Conservation (phyloP, 2,329 filamentous ascomycete species). For the Fusarium phyllophilum region DNA sequence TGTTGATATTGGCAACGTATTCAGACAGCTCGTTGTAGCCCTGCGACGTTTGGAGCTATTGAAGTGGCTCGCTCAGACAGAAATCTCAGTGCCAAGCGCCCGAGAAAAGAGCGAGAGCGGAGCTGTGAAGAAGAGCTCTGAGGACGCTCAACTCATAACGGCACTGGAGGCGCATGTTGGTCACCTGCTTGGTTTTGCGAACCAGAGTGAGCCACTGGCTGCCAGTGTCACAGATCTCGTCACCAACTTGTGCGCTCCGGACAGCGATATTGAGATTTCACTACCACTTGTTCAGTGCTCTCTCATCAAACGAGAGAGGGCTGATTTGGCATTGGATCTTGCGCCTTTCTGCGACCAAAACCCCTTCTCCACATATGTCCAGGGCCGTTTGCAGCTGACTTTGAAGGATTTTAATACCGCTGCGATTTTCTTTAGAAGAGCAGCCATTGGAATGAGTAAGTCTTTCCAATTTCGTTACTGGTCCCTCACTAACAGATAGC, state of each 20-base stretch:
- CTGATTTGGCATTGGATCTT: constrained; percentile 69
- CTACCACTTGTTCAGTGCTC: constrained; percentile 70
- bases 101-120: constrained; percentile 51
- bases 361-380: constrained; percentile 80
- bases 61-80: constrained; percentile 72
- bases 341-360: constrained; percentile 65
- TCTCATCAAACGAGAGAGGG: constrained; percentile 66
- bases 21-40: constrained; percentile 73
- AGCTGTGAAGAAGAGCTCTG: constrained; percentile 53
- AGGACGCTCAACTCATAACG: constrained; percentile 63
- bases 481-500: constrained; percentile 41
- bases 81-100: constrained; percentile 61
- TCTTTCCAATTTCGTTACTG: constrained; percentile 31
- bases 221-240: constrained; percentile 74
- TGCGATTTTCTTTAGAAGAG: constrained; percentile 80
- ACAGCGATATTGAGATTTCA: constrained; percentile 73
- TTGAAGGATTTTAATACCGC: constrained; percentile 79
- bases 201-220: constrained; percentile 62
- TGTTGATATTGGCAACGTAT: constrained; percentile 75
- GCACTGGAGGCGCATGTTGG: constrained; percentile 69
- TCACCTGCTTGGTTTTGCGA: constrained; percentile 71
- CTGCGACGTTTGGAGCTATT: constrained; percentile 80
- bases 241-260: constrained; percentile 70
- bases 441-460: constrained; percentile 84
- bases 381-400: constrained; percentile 80